Evolutionary conservation across 2,329 filamentous ascomycete species (phyloP), one percentile per base, ranked within the genome.

Genomic region (Ophiocordyceps polyrhachis-furcata): DNA sequence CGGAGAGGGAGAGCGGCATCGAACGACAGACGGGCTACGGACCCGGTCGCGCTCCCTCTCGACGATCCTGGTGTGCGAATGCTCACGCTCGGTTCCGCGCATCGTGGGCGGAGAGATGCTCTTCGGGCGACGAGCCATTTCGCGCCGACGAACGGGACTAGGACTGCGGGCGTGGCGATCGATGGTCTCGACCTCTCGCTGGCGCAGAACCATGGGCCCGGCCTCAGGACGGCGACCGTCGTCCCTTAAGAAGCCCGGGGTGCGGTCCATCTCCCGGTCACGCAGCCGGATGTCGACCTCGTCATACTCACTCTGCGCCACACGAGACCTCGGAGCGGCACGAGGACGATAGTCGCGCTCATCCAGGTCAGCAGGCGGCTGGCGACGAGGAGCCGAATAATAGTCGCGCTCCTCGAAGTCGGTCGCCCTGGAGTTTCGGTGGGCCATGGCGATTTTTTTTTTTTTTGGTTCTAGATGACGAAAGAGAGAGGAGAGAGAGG

Each of bases 171-270:
- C 62, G 44, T 65, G 64, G 44, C 70, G 62, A 55, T 75, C 71
- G 47, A 71, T 53, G 1, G 68, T 72, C 59, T 76, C 73, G 43
- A 74, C 62, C 46, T 76, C 71, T 41, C 71, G 66, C 51, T 69
- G 61, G 44, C 73, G 68, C 42, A 76, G 63, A 17, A 76, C 72
- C 53, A 76, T 57, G 35, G 67, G 63, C 3, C 71, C 71, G 23
- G 65, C 58, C 47, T 75, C 71, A 23, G 57, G 47, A 14, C 66
- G 66, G 45, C 69, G 63, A 25, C 50, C 56, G 38, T 73, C 70
- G 2, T 73, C 67, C 43, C 70, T 67, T 47, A 76, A 56, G 52
- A 74, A 75, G 44, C 65, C 60, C 3, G 69, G 70, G 40, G 66
- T 61, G 40, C 68, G 64, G 40, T 61, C 57, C n/a, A 58, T 56